A percentile compares a stretch with the other conserved stretches of the same genome.
Evolutionary conservation across 345 rosid species (phyloP).

Genomic region (Citropsis articulata): DNA sequence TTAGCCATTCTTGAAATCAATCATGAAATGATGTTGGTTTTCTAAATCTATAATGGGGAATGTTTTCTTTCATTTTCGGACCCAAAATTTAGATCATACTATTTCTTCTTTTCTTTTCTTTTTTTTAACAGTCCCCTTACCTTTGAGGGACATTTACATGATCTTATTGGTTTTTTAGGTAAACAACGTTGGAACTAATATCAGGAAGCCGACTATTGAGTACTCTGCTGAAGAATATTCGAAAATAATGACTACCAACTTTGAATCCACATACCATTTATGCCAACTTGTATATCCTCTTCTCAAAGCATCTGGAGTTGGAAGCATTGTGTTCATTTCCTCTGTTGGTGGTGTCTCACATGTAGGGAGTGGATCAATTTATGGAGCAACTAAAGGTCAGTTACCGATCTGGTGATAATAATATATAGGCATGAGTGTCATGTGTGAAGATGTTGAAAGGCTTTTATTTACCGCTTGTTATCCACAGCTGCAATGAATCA

Average conservation of each 20-base stretch:
- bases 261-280: slow-evolving; percentile 74
- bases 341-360: slow-evolving; percentile 62
- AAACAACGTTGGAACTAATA: slow-evolving; percentile 84
- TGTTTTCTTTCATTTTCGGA: neutral
- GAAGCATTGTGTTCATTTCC: slow-evolving; percentile 82
- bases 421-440: neutral
- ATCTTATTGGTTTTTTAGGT: slow-evolving; percentile 40
- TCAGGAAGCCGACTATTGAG: slow-evolving; percentile 75
- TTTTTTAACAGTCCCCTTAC: too few species aligned
- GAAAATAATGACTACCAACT: slow-evolving; percentile 61
- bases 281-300: slow-evolving; percentile 85
- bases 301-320: slow-evolving; percentile 74
- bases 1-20: neutral
- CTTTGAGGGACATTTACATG: neutral
- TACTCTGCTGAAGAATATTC: slow-evolving; percentile 61
- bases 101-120: too few species aligned
- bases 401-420: neutral
- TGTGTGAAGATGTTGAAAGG: neutral
- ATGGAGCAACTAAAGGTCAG: slow-evolving; percentile 74
- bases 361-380: slow-evolving; percentile 59
- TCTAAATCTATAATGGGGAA: neutral
- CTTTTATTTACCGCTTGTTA: slow-evolving; percentile 1
- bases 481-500: slow-evolving; percentile 75
- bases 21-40: neutral
- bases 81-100: neutral